A percentile compares a stretch with the other conserved stretches of the same genome.
Conservation (phyloP, 306 rosid species). For the Vigna mungo region DNA sequence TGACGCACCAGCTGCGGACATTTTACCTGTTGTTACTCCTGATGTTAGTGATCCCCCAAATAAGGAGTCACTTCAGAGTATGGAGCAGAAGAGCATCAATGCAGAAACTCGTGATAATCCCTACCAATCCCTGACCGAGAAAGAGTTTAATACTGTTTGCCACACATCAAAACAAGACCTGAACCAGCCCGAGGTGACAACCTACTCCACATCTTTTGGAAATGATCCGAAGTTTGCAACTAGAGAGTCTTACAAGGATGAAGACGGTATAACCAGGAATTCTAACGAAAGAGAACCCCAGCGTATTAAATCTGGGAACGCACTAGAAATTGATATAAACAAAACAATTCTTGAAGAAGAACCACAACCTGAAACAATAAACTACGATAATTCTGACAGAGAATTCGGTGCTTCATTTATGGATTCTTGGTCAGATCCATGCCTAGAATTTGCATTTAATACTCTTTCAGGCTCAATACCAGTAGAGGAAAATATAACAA, state of each 20-base stretch:
- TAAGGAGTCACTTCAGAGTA: slow-evolving; percentile 38
- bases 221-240: slow-evolving; percentile 40
- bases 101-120: not conserved
- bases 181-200: slow-evolving; percentile 51
- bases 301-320: slow-evolving; percentile 10
- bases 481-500: slow-evolving; percentile 58
- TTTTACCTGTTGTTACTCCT: slow-evolving; percentile 38
- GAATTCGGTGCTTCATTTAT: slow-evolving; percentile 52
- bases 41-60: slow-evolving; percentile 37
- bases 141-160: slow-evolving; percentile 44
- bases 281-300: slow-evolving; percentile 38
- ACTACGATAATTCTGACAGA: slow-evolving; percentile 41
- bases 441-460: slow-evolving; percentile 81
- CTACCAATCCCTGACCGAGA: slow-evolving; percentile 15
- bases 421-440: slow-evolving; percentile 81
- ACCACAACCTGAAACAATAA: slow-evolving; percentile 44
- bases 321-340: slow-evolving; percentile 25
- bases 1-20: slow-evolving; percentile 51
- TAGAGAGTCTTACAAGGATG: slow-evolving; percentile 29
- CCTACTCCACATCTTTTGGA: slow-evolving; percentile 40
- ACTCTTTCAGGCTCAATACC: slow-evolving; percentile 78
- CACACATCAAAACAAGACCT: slow-evolving; percentile 53
- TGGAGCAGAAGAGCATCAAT: slow-evolving; percentile 19
- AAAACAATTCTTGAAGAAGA: slow-evolving; percentile 22
- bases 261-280: slow-evolving; percentile 31